phyloP scores from a whole-genome alignment of 2,329 filamentous ascomycete species.

The Neocucurbitaria cava region DNA sequence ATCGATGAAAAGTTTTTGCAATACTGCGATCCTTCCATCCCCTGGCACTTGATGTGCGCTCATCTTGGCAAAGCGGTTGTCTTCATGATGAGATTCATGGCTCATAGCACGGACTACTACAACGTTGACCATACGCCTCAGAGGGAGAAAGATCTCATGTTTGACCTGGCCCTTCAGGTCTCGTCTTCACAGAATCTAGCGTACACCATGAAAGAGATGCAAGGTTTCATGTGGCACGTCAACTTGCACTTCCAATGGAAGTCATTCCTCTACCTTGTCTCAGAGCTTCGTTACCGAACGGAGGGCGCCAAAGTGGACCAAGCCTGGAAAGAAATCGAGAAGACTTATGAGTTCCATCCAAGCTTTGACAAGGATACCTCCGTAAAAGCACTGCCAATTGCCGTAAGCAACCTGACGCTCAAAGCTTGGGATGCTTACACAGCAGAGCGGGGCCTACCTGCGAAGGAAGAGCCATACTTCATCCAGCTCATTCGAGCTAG shows the following conservation, averaged over 20 bases:
- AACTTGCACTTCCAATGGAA: constrained; percentile 61
- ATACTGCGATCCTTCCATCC: constrained; percentile 46
- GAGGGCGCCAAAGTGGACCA: constrained; percentile 33
- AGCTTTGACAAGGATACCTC: constrained; percentile 46
- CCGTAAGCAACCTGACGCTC: constrained; percentile 52
- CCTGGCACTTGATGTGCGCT: constrained; percentile 54
- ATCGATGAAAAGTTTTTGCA: constrained; percentile 50
- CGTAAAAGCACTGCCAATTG: constrained; percentile 51
- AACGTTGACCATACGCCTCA: constrained; percentile 41
- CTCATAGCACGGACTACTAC: constrained; percentile 54
- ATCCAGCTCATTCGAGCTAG: constrained; percentile 27
- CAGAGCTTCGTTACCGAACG: constrained; percentile 36
- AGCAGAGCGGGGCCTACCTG: constrained; percentile 10
- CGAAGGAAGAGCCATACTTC: constrained; percentile 26
- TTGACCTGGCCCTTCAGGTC: constrained; percentile 50
- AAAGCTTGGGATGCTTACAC: constrained; percentile 53
- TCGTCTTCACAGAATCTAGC: constrained; percentile 51
- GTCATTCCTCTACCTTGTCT: constrained; percentile 58
- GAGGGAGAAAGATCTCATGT: constrained; percentile 50
- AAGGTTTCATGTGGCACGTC: constrained; percentile 56
- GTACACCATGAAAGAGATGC: constrained; percentile 48
- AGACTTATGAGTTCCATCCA: constrained; percentile 53
- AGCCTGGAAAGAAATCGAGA: constrained; percentile 56
- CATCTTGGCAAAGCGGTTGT: constrained; percentile 55
- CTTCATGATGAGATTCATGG: constrained; percentile 51